Evolutionary conservation across 257 asterid genomes (phyloP).

Genomic region (Echium plantagineum): DNA sequence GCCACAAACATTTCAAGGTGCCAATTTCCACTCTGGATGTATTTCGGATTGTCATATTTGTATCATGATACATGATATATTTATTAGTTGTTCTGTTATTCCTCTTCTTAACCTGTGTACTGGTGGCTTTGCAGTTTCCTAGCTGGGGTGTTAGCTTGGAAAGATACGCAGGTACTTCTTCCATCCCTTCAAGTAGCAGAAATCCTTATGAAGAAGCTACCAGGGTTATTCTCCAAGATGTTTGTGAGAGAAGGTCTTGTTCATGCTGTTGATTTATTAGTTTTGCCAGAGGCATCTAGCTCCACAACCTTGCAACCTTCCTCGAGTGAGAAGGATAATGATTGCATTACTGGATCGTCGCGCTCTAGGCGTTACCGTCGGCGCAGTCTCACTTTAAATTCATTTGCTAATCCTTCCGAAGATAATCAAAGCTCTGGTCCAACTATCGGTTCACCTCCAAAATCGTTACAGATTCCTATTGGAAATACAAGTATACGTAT

Average conservation of each 20-base stretch:
- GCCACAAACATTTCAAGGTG: slow-evolving; percentile 85
- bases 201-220: slow-evolving; percentile 94
- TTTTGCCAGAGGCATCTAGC: slow-evolving; percentile 34
- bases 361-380: slow-evolving; percentile 82
- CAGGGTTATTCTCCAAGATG: slow-evolving; percentile 79
- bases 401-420: slow-evolving; percentile 47
- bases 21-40: slow-evolving; percentile 4
- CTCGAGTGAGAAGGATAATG: slow-evolving; percentile 61
- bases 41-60: slow-evolving; percentile 2
- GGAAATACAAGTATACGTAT: slow-evolving; percentile 51
- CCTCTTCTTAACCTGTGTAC: slow-evolving; percentile 13
- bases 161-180: slow-evolving; percentile 94
- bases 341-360: slow-evolving; percentile 68
- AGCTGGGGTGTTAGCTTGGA: slow-evolving; percentile 98
- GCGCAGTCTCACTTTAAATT: slow-evolving; percentile 38
- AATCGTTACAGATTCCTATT: slow-evolving; percentile 43
- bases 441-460: slow-evolving; percentile 38
- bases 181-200: slow-evolving; percentile 97
- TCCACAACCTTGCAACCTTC: slow-evolving; percentile 43
- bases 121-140: slow-evolving; percentile 45
- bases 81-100: too few relatives aligned
- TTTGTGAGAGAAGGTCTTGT: slow-evolving; percentile 94
- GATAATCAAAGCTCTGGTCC: slow-evolving; percentile 40
- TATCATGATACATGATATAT: too few relatives aligned
- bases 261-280: slow-evolving; percentile 82